A percentile compares a stretch with the other conserved stretches of the same genome.
Evolutionary conservation across 164 flowering plant genomes (phyloP).

Genomic region (Macadamia integrifolia): DNA sequence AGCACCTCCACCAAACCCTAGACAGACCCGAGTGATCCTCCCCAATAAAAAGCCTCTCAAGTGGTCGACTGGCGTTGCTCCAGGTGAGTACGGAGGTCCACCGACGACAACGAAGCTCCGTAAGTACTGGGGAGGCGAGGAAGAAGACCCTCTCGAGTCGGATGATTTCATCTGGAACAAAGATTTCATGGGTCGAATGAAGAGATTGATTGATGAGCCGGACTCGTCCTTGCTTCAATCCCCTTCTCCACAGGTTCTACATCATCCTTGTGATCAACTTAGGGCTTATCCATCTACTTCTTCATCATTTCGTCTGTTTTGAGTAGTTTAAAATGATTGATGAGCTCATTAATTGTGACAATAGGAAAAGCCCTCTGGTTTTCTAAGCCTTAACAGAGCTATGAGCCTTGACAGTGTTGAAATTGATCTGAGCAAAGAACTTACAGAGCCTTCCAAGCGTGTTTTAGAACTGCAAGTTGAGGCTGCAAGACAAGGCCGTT

Average conservation of each 20-base stretch:
- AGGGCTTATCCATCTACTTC: background rate
- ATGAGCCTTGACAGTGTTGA: slow-evolving; percentile 91
- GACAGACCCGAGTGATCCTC: slow-evolving; percentile 52
- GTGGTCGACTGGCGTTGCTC: slow-evolving; percentile 84
- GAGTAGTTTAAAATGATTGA: background rate
- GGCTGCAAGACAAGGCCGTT: slow-evolving; percentile 24
- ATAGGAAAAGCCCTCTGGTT: slow-evolving; percentile 78
- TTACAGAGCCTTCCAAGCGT: slow-evolving; percentile 39
- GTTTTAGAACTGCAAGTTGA: slow-evolving; percentile 31
- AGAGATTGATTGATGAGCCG: slow-evolving; percentile 41
- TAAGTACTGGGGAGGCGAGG: slow-evolving; percentile 86
- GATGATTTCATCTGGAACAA: slow-evolving; percentile 87
- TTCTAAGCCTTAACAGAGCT: slow-evolving; percentile 78
- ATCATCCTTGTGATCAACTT: background rate
- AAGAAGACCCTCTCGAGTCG: slow-evolving; percentile 67
- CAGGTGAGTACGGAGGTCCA: slow-evolving; percentile 95
- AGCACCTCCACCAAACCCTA: slow-evolving; percentile 4
- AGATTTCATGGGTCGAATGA: slow-evolving; percentile 77
- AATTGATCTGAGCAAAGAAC: slow-evolving; percentile 82
- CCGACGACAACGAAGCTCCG: slow-evolving; percentile 76
- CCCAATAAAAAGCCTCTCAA: slow-evolving; percentile 83
- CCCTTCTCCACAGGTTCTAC: slow-evolving; percentile 41
- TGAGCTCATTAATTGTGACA: slow-evolving; percentile 3
- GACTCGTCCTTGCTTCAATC: slow-evolving; percentile 17
- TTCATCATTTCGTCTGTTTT: background rate